Base-by-base conservation (phyloP, 106 monocot genomes). In the Dendrobium chrysotoxum region DNA sequence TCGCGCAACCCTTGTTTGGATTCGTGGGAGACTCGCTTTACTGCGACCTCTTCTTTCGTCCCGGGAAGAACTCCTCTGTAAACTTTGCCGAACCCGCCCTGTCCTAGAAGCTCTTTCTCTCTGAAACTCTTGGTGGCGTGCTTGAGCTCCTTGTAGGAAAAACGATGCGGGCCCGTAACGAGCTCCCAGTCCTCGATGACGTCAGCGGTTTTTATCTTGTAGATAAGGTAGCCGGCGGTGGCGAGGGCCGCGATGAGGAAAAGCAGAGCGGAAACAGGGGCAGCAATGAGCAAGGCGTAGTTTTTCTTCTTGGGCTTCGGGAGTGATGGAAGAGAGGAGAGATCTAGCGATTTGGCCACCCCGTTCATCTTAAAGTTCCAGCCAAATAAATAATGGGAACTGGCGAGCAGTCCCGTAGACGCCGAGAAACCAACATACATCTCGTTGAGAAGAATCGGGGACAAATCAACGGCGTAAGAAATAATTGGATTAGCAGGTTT, bases 21-120 rank as follows among this genome's bases (percentile, higher is more conserved):
- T 38, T 80, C 84, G 72, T 86, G 81, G 38, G 86, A 83, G 4
- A 89, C 82, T 13, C 86, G 50, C 77, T 89, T 89, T 18, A 89
- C 89, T 5, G 86, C 89, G 30, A 89, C 86, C 73, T 75, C 79
- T 4, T 47, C 71, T 13, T 78, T 84, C 23, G 86, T 79, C n/a
- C 77, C 78, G 0, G 89, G 89, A 23, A 89, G 84, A 47, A 77
- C 75, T 5, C 89, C 89, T 46, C 72, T 86, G 86, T 89, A 89
- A 58, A 86, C 89, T 38, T 86, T 89, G 1, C 89, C 89, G 77
- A 89, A 89, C 0, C 89, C 89, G 0, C 89, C 89, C 45, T 76
- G 50, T 3, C 89, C 89, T 0, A 86, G 76, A 13, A 89, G 84
- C 72, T 86, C 86, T 42, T 64, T 77, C 28, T 89, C 89, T 8